Base-by-base conservation (phyloP, 306 rosid genomes). In the Myrica gale region DNA sequence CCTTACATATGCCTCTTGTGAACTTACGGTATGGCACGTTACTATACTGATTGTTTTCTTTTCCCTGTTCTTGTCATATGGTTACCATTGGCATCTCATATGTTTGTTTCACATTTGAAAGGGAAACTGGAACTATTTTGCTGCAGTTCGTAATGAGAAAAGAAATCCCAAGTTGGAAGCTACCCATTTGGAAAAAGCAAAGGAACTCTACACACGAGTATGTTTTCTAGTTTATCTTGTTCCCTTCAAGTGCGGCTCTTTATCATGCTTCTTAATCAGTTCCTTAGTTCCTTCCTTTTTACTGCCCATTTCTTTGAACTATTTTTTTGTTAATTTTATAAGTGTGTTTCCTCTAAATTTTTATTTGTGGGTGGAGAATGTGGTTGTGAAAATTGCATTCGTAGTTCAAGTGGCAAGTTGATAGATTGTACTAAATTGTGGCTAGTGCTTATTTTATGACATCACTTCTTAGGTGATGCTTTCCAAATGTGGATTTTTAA, bases 81-180 rank as follows among this genome's bases (percentile, higher is more conserved):
- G 52, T 43, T 50, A 71, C 69, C 75, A 48, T 68, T 60, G 68
- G 46, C 47, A 23, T 69, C 79, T 83, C 79, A 84, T 57, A 48
- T 60, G 37, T 50, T 80, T 78, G 42, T 68, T 83, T 76, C 79
- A 76, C 69, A 56, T 79, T 82, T 87, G 79, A 76, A 69, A 95
- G 99, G 99, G 99, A 50, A 92, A 96, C 88, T 96, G 99, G 98
- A 96, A 92, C 91, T 92, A 96, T 91, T 96, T 96, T 78, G 97
- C 99, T 0, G 98, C 99, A 57, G 88, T 96, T 84, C 99, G 98
- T 52, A 96, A 96, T 80, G 99, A 96, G 84, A 96, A 96, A 84
- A 88, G 99, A 87, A 87, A 86, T 79, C 99, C 99, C 67, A 96
- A 96, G 89, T 87, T 96, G 86, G 99, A 96, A 84, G 99, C 98